Evolutionary conservation across 768 basidiomycete species (phyloP), one percentile per base, ranked within the genome.

Genomic region (Daedaleopsis nitida): DNA sequence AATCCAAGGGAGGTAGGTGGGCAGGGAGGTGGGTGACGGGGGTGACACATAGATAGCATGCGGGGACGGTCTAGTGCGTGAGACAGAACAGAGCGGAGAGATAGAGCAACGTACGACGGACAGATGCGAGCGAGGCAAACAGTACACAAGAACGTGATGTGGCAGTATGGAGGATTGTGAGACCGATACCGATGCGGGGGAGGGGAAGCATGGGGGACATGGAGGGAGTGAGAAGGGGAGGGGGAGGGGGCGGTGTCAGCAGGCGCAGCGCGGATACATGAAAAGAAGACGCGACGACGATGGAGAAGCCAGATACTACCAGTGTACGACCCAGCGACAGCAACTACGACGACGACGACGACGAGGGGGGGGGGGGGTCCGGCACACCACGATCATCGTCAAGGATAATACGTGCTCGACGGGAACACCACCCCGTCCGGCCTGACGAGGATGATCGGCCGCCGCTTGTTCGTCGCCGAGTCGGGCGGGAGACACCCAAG

Each of bases 381-480:
- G n/a, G n/a, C n/a, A 50, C 62, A 69, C 65, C 59, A 47, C 56
- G 57, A 38, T 52, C 64, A 52, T 63, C 57, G 75, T 82, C 85
- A 92, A 38, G 91, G 91, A 80, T 92, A 93, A 83, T 88, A 83
- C 35, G 85, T 81, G 68, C 80, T 86, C 24, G 92, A 92, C 8
- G 93, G 94, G 80, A 92, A 92, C 55, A 95, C 88, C 61, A 95
- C 86, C 49, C 93, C 93, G 69, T 96, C 93, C 11, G 85, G 82
- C 52, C 93, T 86, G 58, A 94, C 85, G 70, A 95, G 84, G 64
- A 94, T 81, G 59, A 96, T 85, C 10, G 92, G 90, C 52, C 91
- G 80, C 57, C 89, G 88, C 76, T 90, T 91, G 59, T 77, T 73
- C 55, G 81, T 75, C 66, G 82, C 86, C 51, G 79, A 78, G 66